Base-by-base conservation (phyloP, 176 grass and related monocot species). In the Triticum dicoccoides region DNA sequence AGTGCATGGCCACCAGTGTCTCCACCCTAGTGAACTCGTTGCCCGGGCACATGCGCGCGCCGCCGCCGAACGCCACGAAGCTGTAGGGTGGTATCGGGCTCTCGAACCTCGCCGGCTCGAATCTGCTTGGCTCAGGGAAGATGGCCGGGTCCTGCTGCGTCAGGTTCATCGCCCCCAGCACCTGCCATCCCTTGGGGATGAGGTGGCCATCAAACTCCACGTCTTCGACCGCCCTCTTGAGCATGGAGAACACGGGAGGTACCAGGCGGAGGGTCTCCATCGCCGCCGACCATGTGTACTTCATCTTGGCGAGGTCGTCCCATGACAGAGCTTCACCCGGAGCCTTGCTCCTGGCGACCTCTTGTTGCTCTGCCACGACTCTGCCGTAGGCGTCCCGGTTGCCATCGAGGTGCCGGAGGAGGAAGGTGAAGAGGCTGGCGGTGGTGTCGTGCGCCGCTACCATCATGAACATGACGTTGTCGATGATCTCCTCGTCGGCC, bases 261-360 rank as follows among this genome's bases (percentile, higher is more conserved):
- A 86, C 69, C 88, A 83, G 86, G 52, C 84, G 65, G 51, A 90
- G 72, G 20, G 84, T 82, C 88, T 90, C 88, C 79, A 86, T 61
- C 10, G 83, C 83, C 25, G 79, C 76, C 24, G 32, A 51, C 83
- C 88, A 90, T 51, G 88, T 86, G 68, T 86, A 82, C 63, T 59
- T 78, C 76, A 78, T 78, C 76, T 8, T 61, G 10, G 32, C 76
- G 30, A 78, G 45, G 73, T 77, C 4, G 4, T 77, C 47, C 73
- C 73, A 77, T 4, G 73, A 33, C 47, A 77, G 73, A 54, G 73
- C 73, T 11, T 77, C 47, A 27, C 73, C 45, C 13, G 24, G 24
- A 18, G 24, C 73, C 73, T 51, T 77, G 73, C 27, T 4, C 45
- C 47, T 56, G 4, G 73, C 73, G 25, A 77, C 49, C 73, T 56